Conservation (phyloP, 192 early-diverging fungal species). For the Funneliformis geosporum region DNA sequence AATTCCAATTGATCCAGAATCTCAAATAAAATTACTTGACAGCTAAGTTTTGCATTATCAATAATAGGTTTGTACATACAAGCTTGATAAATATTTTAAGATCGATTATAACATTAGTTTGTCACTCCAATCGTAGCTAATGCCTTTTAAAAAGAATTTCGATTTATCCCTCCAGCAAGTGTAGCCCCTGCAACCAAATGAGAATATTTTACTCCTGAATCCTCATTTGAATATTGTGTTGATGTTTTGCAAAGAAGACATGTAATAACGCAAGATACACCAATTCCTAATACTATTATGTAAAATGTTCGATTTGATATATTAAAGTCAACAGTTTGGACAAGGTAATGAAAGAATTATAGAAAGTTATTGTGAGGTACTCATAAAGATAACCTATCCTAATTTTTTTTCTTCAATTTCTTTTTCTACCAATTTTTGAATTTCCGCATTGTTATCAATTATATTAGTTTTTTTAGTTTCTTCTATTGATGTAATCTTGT, state of each 20-base stretch:
- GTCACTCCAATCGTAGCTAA: not conserved
- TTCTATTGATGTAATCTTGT: too few species aligned
- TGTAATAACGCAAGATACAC: not conserved
- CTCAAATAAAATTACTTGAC: not conserved
- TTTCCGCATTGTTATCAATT: too few species aligned
- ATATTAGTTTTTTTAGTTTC: too few species aligned
- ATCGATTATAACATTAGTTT: not conserved
- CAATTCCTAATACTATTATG: not conserved
- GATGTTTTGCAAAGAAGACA: not conserved
- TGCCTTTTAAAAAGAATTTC: not conserved
- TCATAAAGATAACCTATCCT: not conserved
- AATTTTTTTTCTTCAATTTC: not conserved
- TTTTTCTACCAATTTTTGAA: not conserved
- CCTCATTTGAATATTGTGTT: not conserved
- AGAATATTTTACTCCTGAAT: not conserved
- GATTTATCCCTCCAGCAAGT: not conserved
- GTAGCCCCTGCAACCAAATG: not conserved
- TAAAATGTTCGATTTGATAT: not conserved
- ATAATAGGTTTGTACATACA: not conserved
- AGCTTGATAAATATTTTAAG: not conserved
- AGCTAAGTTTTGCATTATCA: not conserved
- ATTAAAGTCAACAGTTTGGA: not conserved
- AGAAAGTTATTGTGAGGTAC: conserved; percentile 1
- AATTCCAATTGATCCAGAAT: not conserved
- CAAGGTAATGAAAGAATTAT: not conserved